Evolutionary conservation across 2,329 filamentous ascomycete species (phyloP), one percentile per base, ranked within the genome.

Genomic region (Dendryphion nanum): DNA sequence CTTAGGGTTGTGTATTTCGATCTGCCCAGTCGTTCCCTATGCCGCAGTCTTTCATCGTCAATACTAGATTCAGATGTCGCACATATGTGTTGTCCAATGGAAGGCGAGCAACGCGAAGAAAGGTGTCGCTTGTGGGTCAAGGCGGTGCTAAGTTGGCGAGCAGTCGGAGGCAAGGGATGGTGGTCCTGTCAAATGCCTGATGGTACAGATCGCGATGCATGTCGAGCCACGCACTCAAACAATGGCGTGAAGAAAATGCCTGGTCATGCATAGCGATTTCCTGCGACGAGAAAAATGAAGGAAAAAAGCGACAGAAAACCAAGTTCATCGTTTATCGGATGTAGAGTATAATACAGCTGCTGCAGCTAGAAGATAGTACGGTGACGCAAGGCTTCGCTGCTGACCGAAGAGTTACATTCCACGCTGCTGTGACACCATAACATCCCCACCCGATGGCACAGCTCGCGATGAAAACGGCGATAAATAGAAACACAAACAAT

Each of bases 91-190:
- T 44, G 43, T 45, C 55, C 59, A 59, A 59, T 59, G 36, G 38
- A 15, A 24, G 35, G 18, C 37, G 35, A 35, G 44, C 39, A 43
- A 40, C 37, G 41, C 33, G 41, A 17, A 45, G 43, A 39, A 48
- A 50, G 45, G 50, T 48, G 41, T 53, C 44, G 36, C 40, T 37
- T 45, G 51, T 53, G 41, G 37, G 40, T 45, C 38, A 40, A 46
- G 48, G 42, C 35, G 47, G 49, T 50, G 44, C 37, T 37, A 44
- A 37, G 26, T 47, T 48, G 58, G 50, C 51, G 53, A 58, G 47
- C 47, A 58, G 52, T 55, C 44, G 19, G 37, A 51, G 45, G 57
- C 53, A 61, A 62, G 58, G 59, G 55, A 55, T 47, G 38, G 46
- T 39, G 18, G 49, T 55, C 54, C 50, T 59, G 54, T 58, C 53